Evolutionary conservation across 177 flowering plant species (phyloP).

Genomic region (Vitis hybrid): DNA sequence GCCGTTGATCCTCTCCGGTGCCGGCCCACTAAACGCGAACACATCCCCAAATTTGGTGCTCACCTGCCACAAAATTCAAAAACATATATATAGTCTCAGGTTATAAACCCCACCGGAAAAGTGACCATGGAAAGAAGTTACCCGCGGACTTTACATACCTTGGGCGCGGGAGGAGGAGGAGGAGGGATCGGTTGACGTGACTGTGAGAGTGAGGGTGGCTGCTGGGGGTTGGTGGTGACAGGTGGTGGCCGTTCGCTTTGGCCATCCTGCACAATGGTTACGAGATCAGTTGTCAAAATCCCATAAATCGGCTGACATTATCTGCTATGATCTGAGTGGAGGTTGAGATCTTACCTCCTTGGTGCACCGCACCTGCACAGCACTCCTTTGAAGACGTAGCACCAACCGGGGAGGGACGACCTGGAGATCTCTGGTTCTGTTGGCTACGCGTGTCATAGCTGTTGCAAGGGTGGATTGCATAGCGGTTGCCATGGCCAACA

Average conservation of each 20-base stretch:
- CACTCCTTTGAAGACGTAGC: conserved; percentile 9
- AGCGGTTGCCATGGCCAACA: conserved; percentile 25
- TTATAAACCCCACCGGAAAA: too few relatives aligned
- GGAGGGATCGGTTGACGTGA: too few relatives aligned
- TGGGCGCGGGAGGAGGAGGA: too few relatives aligned
- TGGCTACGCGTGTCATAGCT: conserved; percentile 7
- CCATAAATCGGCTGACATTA: not conserved
- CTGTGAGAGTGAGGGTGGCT: too few relatives aligned
- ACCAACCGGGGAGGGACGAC: not conserved
- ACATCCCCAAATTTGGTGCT: conserved; percentile 53
- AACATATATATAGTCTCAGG: too few relatives aligned
- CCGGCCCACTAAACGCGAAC: conserved; percentile 69
- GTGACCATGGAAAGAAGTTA: too few relatives aligned
- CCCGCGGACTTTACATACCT: too few relatives aligned
- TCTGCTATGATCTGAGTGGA: not conserved
- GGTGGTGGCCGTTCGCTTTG: not conserved
- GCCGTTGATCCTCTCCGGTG: conserved; percentile 90
- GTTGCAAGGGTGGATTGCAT: conserved; percentile 26
- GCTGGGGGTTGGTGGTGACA: not conserved
- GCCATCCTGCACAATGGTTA: not conserved
- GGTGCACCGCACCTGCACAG: conserved; percentile 22
- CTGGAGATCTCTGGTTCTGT: not conserved
- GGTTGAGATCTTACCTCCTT: conserved; percentile 19
- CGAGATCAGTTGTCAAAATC: not conserved
- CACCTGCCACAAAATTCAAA: conserved; percentile 17